Evolutionary conservation across 768 basidiomycete species (phyloP), one percentile per base, ranked within the genome.

Genomic region (Trametes cingulata): DNA sequence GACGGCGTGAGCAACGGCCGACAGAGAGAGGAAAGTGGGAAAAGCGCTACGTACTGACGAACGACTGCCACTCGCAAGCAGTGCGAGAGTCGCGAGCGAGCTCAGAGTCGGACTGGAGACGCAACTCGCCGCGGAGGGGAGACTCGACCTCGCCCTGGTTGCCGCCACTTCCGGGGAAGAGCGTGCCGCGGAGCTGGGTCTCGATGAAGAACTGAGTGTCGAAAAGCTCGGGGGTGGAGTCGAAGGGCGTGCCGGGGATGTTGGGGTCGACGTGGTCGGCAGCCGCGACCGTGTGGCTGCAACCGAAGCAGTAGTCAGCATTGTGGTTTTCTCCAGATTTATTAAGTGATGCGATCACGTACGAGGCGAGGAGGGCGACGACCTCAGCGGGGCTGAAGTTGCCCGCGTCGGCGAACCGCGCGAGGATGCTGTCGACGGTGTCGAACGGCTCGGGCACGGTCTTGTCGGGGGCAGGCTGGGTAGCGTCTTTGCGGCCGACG

Each of bases 131-230:
- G 10, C 50, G 29, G 1, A 68, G 59, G 7, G 66, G 65, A 15
- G 68, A 69, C 61, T 53, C 48, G 19, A 65, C 65, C 52, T 68
- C 64, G 48, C 71, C 67, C 35, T 50, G 48, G 54, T 65, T 67
- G 42, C 65, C 60, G 17, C 53, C 56, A 25, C 37, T 60, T 50
- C 68, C 67, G 36, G 67, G 68, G 60, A 69, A 67, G 22, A 62
- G 47, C n/a, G 65, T 62, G 42, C 67, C 54, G 55, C 75, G 74
- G 37, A 82, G 74, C 59, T 75, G 75, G 7, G 74, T 74, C 54
- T 81, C 78, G 48, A 81, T 51, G 63, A 65, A 70, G 59, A 71
- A 63, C 42, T 67, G 68, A n/a, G 65, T 65, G 66, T 69, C 69
- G 56, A 71, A 69, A 13, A 57, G 54, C 56, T 50, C 58, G 15